Evolutionary conservation across 192 early-diverging fungal genomes (phyloP), one percentile per base, ranked within the genome.

Genomic region (Coemansia sp.): DNA sequence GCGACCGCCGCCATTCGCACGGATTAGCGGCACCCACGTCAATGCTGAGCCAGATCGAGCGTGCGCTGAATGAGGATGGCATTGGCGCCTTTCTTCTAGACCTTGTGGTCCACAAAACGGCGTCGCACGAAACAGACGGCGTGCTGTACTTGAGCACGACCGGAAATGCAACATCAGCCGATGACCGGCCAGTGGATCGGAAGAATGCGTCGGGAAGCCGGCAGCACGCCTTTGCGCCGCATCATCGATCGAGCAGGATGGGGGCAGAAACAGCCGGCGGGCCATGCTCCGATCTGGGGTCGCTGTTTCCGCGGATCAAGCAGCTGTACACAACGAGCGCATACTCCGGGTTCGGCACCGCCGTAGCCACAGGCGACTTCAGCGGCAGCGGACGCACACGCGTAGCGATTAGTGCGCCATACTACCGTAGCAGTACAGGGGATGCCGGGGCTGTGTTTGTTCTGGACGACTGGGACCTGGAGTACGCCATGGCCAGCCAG

Each of bases 291-390:
- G 41, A 66, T 50, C 44, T 82, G 2, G 81, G 70, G n/a, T 64
- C 83, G 10, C 62, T 72, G 20, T 77, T 83, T 41, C 74, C 81
- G 4, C 61, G 70, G 37, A 57, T 59, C 50, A 75, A 68, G 68
- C 72, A 81, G 59, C 40, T 81, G 6, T 81, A 81, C 50, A 58
- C 78, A 20, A 71, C 70, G 2, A 66, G 63, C 47, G 59, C 79
- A n/a, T 88, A 87, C 65, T 83, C 84, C 6, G 82, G 79, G 6
- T 73, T 96, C 17, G 94, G 92, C 10, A 84, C 84, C 28, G 78
- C 84, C 3, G 68, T 84, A 15, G 84, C 72, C 4, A 55, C 65
- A 0, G 94, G 92, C 14, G 87, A 93, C 59, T 96, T 93, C 67
- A 68, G 83, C 72, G 87, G 83, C 6, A 83, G 84, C 52, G 88